Evolutionary conservation across 345 rosid genomes (phyloP).

Genomic region (Eucalyptus rudis): DNA sequence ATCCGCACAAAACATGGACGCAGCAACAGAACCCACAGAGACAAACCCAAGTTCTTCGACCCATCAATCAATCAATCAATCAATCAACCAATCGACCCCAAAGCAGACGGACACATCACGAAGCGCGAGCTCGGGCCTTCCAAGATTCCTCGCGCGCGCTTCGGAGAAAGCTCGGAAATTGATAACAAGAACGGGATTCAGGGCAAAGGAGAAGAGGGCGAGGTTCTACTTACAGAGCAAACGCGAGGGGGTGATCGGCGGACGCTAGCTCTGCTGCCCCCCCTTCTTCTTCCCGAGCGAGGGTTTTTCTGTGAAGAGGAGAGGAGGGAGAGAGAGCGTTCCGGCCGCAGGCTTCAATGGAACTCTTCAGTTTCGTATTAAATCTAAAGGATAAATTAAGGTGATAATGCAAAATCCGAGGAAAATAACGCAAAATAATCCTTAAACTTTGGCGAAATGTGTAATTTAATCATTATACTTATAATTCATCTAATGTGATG

Average conservation of each 20-base stretch:
- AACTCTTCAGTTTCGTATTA: background rate
- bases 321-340: background rate
- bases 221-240: background rate
- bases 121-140: background rate
- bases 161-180: background rate
- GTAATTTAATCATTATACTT: background rate
- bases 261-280: background rate
- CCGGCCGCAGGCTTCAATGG: background rate
- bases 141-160: background rate
- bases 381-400: background rate
- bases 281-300: background rate
- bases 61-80: background rate
- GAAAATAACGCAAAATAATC: too few species aligned
- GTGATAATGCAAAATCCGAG: background rate
- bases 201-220: background rate
- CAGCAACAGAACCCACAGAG: background rate
- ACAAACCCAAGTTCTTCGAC: background rate
- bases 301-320: background rate
- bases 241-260: background rate
- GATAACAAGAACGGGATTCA: background rate
- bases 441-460: background rate
- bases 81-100: background rate
- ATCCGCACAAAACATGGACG: background rate
- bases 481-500: background rate
- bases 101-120: background rate